Conservation (phyloP, 2,329 filamentous ascomycete species). For the Zymoseptoria tritici region DNA sequence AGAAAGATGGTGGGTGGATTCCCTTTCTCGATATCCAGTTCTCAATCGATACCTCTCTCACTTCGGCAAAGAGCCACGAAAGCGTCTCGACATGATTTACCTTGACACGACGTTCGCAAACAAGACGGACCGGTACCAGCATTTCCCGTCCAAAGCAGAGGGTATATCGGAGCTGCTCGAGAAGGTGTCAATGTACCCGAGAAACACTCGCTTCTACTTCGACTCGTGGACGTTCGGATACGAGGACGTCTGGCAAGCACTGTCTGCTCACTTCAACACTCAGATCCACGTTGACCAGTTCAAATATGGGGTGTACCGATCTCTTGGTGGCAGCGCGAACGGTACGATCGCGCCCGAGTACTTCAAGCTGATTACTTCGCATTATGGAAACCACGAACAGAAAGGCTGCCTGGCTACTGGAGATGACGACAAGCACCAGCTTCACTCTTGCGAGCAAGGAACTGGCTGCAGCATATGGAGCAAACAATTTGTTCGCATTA, state of each 20-base stretch:
- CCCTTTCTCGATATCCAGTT: conserved; percentile 61
- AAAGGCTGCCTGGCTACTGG: conserved; percentile 62
- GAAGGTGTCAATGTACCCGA: conserved; percentile 61
- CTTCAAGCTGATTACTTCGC: conserved; percentile 63
- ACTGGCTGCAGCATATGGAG: conserved; percentile 50
- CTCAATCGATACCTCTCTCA: conserved; percentile 65
- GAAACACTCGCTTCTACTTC: conserved; percentile 72
- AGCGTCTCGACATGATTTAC: conserved; percentile 71
- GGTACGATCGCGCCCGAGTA: conserved; percentile 48
- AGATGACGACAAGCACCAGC: conserved; percentile 48
- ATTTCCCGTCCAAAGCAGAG: conserved; percentile 61
- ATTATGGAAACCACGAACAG: conserved; percentile 63
- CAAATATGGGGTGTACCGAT: conserved; percentile 63
- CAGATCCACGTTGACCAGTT: conserved; percentile 79
- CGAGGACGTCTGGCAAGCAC: conserved; percentile 81
- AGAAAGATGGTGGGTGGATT: conserved; percentile 78
- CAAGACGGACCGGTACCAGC: conserved; percentile 41
- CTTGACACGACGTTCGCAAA: conserved; percentile 76
- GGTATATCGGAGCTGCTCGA: conserved; percentile 66
- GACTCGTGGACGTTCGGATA: conserved; percentile 90
- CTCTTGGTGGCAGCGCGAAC: conserved; percentile 40
- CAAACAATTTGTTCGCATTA: conserved; percentile 60
- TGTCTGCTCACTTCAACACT: conserved; percentile 62
- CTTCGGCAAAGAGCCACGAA: conserved; percentile 45
- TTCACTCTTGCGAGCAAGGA: conserved; percentile 82